These are phyloP conservation scores for Luffa aegyptiaca DNA, from an alignment of 306 rosid species.

Conservation along the genomic window DNA sequence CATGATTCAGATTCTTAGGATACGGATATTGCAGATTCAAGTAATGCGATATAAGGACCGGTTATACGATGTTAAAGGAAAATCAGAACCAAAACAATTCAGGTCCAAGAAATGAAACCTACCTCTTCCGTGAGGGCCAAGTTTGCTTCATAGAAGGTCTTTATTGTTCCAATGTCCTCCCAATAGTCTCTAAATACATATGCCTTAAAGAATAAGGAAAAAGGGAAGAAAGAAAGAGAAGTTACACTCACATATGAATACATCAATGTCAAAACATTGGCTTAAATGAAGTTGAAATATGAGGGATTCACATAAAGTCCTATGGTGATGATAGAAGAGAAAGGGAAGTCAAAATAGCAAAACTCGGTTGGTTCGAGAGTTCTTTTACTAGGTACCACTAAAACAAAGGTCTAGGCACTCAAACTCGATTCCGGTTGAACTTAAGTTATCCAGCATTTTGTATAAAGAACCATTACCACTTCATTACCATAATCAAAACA, in stretches of 20 bases:
- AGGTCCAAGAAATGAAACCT: constrained; percentile 10
- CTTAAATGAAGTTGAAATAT: neutral
- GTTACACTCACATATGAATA: neutral
- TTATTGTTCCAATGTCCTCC: constrained; percentile 92
- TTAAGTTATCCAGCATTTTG: neutral
- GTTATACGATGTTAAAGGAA: neutral
- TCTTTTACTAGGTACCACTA: neutral
- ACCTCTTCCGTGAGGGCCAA: constrained; percentile 91
- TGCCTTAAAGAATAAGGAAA: constrained; percentile 35
- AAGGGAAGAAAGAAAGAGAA: neutral
- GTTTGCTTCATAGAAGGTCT: constrained; percentile 71
- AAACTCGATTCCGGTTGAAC: neutral
- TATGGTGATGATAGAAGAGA: neutral
- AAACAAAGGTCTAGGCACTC: neutral
- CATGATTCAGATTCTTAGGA: neutral
- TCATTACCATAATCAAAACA: neutral
- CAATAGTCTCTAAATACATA: constrained; percentile 76
- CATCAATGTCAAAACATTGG: neutral
- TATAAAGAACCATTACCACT: neutral
- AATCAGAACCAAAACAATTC: neutral
- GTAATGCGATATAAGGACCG: neutral
- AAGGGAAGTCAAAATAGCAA: neutral
- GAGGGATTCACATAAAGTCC: neutral
- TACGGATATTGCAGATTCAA: neutral
- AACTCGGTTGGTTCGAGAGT: neutral